Conservation (phyloP, 305 asterid genomes). For the Fraxinus baroniana region DNA sequence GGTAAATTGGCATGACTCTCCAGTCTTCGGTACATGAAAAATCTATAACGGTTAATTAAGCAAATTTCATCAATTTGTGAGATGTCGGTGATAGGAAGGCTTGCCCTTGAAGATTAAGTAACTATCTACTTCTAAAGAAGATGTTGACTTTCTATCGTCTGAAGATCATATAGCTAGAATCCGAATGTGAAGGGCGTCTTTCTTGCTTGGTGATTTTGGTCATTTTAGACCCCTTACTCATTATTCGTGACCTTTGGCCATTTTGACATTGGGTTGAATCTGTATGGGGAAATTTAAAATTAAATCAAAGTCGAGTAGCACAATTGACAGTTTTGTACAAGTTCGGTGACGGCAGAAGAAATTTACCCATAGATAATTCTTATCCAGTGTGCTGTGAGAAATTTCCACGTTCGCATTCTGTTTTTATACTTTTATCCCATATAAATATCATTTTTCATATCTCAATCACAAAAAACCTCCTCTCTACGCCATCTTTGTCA, state of each 20-base stretch:
- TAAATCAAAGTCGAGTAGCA: background rate
- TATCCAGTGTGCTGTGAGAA: slow-evolving; percentile 2
- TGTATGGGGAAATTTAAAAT: background rate
- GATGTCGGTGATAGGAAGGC: too few species aligned
- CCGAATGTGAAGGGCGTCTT: too few species aligned
- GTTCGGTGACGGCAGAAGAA: background rate
- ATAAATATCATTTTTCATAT: background rate
- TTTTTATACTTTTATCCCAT: background rate
- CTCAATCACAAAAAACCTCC: background rate
- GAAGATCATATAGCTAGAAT: too few species aligned
- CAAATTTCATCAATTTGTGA: too few species aligned
- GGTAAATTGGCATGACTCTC: too few species aligned
- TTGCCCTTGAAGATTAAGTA: too few species aligned
- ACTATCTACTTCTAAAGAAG: too few species aligned
- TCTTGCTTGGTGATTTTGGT: background rate
- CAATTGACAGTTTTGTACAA: background rate
- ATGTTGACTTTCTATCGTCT: too few species aligned
- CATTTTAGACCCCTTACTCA: too few species aligned
- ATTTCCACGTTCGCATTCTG: background rate
- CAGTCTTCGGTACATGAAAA: too few species aligned
- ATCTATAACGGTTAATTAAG: too few species aligned
- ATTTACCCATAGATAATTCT: background rate
- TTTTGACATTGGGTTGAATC: background rate
- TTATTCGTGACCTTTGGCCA: background rate
- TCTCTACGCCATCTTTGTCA: background rate